These are phyloP conservation scores for Lathyrus oleraceus DNA, from an alignment of 306 rosid species.

Conservation along the genomic window DNA sequence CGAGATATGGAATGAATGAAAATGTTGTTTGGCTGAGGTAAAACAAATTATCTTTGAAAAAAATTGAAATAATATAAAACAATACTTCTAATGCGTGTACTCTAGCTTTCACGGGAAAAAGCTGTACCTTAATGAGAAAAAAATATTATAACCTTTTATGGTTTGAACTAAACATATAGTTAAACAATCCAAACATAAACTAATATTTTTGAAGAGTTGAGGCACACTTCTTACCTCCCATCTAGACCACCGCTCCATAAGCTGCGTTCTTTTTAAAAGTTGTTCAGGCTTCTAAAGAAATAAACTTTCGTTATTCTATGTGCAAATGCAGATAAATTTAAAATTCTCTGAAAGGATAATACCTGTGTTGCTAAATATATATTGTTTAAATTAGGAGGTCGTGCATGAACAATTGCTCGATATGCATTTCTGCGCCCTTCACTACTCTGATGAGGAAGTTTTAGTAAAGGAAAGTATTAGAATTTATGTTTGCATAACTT, in stretches of 20 bases:
- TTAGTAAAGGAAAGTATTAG: slow-evolving; percentile 14
- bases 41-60: not conserved
- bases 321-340: slow-evolving; percentile 13
- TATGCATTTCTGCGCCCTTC: slow-evolving; percentile 90
- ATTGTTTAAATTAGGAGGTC: slow-evolving; percentile 83
- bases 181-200: slow-evolving; percentile 19
- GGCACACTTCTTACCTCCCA: slow-evolving; percentile 79
- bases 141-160: not conserved
- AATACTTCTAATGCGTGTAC: not conserved
- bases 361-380: slow-evolving; percentile 96
- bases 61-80: not conserved
- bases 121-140: not conserved
- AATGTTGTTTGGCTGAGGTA: slow-evolving; percentile 6
- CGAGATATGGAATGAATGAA: not conserved
- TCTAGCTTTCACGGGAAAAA: not conserved
- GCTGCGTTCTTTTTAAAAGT: slow-evolving; percentile 90
- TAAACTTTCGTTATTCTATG: slow-evolving; percentile 14
- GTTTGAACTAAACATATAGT: slow-evolving; percentile 1
- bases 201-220: slow-evolving; percentile 10
- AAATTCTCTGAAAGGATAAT: slow-evolving; percentile 27
- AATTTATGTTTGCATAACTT: slow-evolving; percentile 20
- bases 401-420: slow-evolving; percentile 90
- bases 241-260: slow-evolving; percentile 99
- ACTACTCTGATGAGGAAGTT: slow-evolving; percentile 57
- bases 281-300: slow-evolving; percentile 84